Evolutionary conservation across 2,329 filamentous ascomycete genomes (phyloP), one percentile per base, ranked within the genome.

Genomic region (Drechslerella dactyloides): DNA sequence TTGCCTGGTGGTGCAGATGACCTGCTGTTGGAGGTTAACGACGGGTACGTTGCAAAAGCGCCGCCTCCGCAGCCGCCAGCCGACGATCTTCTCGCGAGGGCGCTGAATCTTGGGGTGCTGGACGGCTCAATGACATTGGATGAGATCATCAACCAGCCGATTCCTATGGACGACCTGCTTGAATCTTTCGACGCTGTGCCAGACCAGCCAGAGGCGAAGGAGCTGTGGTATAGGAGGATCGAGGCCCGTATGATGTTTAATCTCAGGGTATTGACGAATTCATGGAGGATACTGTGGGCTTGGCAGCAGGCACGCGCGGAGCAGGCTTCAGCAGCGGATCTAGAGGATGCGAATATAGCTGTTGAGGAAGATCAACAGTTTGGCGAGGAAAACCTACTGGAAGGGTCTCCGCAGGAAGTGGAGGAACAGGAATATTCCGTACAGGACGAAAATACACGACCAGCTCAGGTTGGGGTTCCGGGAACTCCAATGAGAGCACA

Each of bases 161-260:
- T 57, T 7, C 50, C 37, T 1, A 56, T 51, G n/a, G 33, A 35
- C 1, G 40, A 19, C 1, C n/a, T 69, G 27, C 8, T 56, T 6
- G 30, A 10, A n/a, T 30, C 37, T n/a, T 69, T 69, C 30, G 52
- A 55, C 17, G 24, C n/a, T 4, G 50, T 61, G 21, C 23, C 30
- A 8, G 57, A 69, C 44, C 50, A 1, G 7, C n/a, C 15, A 15
- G 51, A 33, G 2, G 42, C 37, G 0, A 69, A 69, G 23, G 6
- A 35, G 23, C 11, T 17, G 15, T 61, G 64, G 57, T 61, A 69
- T 37, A 37, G 51, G 6, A 33, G 19, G 19, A 17, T 69, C 1
- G 64, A 69, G 40, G 56, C 51, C 1, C 51, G 24, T 50, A 61
- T 69, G 64, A 23, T 11, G n/a, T 19, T 40, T 19, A 42, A 69